phyloP scores from a whole-genome alignment of 176 grass and related monocot genomes.

The Typha latifolia region DNA sequence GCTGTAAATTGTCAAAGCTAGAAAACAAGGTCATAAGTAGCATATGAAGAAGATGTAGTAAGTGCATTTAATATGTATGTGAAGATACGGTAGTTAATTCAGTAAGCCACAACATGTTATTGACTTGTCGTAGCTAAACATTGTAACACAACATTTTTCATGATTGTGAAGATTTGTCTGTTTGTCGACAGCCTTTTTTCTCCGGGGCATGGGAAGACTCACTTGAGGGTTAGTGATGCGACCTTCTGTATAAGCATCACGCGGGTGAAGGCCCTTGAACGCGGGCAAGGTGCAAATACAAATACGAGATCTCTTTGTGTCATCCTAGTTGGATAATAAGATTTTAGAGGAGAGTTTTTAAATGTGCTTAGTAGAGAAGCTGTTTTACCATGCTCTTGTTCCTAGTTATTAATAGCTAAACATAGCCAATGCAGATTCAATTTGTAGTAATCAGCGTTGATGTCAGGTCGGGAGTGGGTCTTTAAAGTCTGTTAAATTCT shows the following conservation, averaged over 20 bases:
- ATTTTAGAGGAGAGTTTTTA: not conserved
- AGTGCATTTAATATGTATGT: not conserved
- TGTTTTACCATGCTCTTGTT: not conserved
- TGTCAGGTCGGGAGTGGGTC: too few relatives aligned
- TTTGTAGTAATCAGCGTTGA: not conserved
- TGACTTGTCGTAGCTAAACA: not conserved
- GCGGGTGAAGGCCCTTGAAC: too few relatives aligned
- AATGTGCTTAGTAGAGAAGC: not conserved
- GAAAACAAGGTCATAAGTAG: not conserved
- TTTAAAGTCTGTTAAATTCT: too few relatives aligned
- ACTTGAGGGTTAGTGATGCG: too few relatives aligned
- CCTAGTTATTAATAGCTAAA: not conserved
- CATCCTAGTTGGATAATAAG: not conserved
- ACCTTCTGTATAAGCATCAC: too few relatives aligned
- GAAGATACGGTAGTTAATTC: too few relatives aligned
- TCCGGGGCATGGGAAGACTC: too few relatives aligned
- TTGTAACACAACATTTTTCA: not conserved
- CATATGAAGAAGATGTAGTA: not conserved
- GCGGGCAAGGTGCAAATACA: too few relatives aligned
- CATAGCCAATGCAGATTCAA: not conserved
- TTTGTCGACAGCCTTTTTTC: too few relatives aligned
- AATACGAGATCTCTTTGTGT: too few relatives aligned
- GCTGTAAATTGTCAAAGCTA: not conserved
- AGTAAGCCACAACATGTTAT: not conserved
- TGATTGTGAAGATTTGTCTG: not conserved